Evolutionary conservation across 306 rosid genomes (phyloP).

Genomic region (Quercus bicolor): DNA sequence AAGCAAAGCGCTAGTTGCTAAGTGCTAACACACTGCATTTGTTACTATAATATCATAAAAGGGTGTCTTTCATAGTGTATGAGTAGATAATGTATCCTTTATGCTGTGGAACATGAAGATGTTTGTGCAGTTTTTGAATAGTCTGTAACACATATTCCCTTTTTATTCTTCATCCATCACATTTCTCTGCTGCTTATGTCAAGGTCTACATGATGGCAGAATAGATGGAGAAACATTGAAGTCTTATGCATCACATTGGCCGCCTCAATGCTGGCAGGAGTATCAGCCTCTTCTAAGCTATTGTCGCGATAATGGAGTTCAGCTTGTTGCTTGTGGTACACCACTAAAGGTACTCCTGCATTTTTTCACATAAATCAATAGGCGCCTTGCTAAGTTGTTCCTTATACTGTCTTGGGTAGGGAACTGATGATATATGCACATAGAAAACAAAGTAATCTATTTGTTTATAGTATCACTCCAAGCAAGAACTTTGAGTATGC

Average conservation of each 20-base stretch:
- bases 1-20: no score
- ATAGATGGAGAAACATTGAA: slow-evolving; percentile 85
- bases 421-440: not conserved
- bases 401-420: not conserved
- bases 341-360: slow-evolving; percentile 56
- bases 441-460: slow-evolving; percentile 2
- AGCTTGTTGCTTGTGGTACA: slow-evolving; percentile 76
- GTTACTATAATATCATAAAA: no score
- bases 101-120: no score
- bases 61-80: no score
- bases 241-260: slow-evolving; percentile 59
- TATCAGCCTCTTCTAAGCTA: slow-evolving; percentile 84
- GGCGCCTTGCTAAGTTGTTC: not conserved
- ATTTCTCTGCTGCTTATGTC: slow-evolving; percentile 22
- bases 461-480: not conserved
- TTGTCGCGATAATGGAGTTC: slow-evolving; percentile 73
- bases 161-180: not conserved
- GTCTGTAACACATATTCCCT: no score
- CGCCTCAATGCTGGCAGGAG: slow-evolving; percentile 84
- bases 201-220: slow-evolving; percentile 43
- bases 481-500: not conserved
- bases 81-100: no score
- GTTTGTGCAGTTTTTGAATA: no score
- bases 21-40: no score
- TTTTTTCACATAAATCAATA: slow-evolving; percentile 13